Base-by-base conservation (phyloP, 352 stramenopile species). In the Blastocystis hominis region DNA sequence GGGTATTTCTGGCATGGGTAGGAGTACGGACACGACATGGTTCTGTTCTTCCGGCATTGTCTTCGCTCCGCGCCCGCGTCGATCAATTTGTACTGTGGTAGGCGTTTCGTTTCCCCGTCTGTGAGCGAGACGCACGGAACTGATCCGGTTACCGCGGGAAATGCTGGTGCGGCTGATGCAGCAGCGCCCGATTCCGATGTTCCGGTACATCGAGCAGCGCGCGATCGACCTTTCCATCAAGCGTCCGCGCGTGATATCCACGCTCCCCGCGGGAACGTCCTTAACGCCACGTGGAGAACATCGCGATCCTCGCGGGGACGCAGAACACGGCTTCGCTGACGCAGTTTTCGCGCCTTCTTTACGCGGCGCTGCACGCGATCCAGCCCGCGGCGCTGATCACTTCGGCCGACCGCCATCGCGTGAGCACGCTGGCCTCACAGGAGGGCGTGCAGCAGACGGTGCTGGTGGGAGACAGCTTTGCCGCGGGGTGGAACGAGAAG, bases 231-330 rank as follows among this genome's bases (percentile, higher is more conserved):
- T 84, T 0, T 40, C 13, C 20, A 53, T 84, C 20, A 84, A 84
- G 50, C 55, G 62, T 34, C 59, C 66, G 36, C 72, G 72, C 30
- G 30, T 68, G 50, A 84, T 84, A 84, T 84, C 72, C 72, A 66
- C 68, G n/a, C 10, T 20, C 36, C 4, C 15, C 2, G 3, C 7
- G 9, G 4, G 17, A 9, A 1, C 9, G 3, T 44, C 50, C 72
- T 84, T 84, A 44, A 84, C 34, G 20, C 34, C 50, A 84, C 55
- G 5, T 84, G 2, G 44, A 84, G 50, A 84, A 64, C 40, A 84
- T 84, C 15, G 47, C 72, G 3, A 47, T 46, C 15, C 66, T 84
- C 55, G 72, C 72, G 34, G 72, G 24, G 3, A 84, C 72, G n/a
- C 72, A 84, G 55, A 84, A 84, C n/a, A 66, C 72, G 0, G 24